phyloP scores from a whole-genome alignment of 495 filamentous ascomycete genomes.

The Trichocladium antarcticum region DNA sequence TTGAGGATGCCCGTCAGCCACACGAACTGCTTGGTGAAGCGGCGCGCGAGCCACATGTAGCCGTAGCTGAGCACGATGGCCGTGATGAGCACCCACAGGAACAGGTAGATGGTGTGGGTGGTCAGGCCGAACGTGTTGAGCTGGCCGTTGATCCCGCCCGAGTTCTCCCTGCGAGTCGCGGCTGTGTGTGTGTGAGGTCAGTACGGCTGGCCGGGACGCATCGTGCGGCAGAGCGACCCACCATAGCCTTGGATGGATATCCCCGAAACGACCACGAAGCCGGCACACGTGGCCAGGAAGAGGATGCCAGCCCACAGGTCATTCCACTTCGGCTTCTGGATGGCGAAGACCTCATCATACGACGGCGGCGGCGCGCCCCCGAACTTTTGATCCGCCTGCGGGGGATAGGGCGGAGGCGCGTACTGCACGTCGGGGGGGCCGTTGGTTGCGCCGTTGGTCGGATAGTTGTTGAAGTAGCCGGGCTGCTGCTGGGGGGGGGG shows the following conservation, averaged over 20 bases:
- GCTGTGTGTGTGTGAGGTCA: slow-evolving; percentile 15
- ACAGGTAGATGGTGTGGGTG: slow-evolving; percentile 78
- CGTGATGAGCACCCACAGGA: slow-evolving; percentile 60
- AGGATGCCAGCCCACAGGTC: slow-evolving; percentile 80
- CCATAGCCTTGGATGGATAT: slow-evolving; percentile 68
- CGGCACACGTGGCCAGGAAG: slow-evolving; percentile 62
- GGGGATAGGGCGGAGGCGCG: slow-evolving; percentile 11
- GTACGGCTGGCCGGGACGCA: neutral
- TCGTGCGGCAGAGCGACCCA: slow-evolving; percentile 1
- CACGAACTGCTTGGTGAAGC: slow-evolving; percentile 82
- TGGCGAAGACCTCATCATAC: slow-evolving; percentile 70
- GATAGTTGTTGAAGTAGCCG: slow-evolving; percentile 10
- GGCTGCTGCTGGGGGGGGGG: slow-evolving; percentile 9
- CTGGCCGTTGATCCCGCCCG: slow-evolving; percentile 62
- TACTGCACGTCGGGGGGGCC: slow-evolving; percentile 4
- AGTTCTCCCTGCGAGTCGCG: slow-evolving; percentile 52
- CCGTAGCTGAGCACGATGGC: slow-evolving; percentile 62
- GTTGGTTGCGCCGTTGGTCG: too few relatives aligned
- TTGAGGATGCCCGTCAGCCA: slow-evolving; percentile 87
- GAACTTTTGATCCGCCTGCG: slow-evolving; percentile 9
- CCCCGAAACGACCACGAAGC: slow-evolving; percentile 67
- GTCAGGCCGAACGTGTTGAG: slow-evolving; percentile 57
- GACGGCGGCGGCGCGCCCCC: slow-evolving; percentile 38
- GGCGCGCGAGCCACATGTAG: slow-evolving; percentile 66
- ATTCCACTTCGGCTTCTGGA: slow-evolving; percentile 76